phyloP scores from a whole-genome alignment of 495 filamentous ascomycete genomes.

The Hypoxylon fragiforme region DNA sequence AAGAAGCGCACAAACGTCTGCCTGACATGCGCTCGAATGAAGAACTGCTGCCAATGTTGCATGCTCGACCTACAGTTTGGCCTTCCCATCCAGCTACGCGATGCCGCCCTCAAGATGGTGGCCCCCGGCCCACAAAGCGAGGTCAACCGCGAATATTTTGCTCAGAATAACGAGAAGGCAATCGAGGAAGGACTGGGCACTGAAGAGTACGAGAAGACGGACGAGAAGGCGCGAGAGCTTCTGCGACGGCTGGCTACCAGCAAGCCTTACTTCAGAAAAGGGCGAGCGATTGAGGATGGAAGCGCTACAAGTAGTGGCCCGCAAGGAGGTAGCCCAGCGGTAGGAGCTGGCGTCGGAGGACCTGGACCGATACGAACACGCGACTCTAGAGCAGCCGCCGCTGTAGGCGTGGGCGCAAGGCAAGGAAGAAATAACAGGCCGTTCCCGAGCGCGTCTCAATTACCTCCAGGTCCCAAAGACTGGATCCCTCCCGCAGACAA shows the following conservation, averaged over 20 bases:
- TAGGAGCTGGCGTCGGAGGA: conserved; percentile 51
- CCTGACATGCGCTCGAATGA: conserved; percentile 90
- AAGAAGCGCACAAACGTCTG: conserved; percentile 89
- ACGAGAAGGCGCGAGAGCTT: conserved; percentile 91
- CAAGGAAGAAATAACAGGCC: conserved; percentile 52
- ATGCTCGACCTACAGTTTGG: conserved; percentile 97
- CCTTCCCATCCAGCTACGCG: conserved; percentile 86
- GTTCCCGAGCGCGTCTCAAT: conserved; percentile 70
- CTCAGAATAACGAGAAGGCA: conserved; percentile 93
- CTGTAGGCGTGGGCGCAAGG: conserved; percentile 38
- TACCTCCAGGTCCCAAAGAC: conserved; percentile 80
- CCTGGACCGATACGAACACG: conserved; percentile 73
- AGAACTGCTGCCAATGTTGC: conserved; percentile 98
- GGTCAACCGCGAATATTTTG: conserved; percentile 96
- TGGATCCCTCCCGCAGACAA: conserved; percentile 79
- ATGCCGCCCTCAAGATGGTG: conserved; percentile 97
- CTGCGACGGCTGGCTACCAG: conserved; percentile 83
- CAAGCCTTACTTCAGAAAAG: conserved; percentile 91
- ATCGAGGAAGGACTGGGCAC: conserved; percentile 84
- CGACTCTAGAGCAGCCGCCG: conserved; percentile 56
- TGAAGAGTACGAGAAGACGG: conserved; percentile 92
- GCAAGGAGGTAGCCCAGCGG: conserved; percentile 49
- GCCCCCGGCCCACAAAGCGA: conserved; percentile 87
- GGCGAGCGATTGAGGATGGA: conserved; percentile 64
- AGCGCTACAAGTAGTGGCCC: conserved; percentile 48